These are phyloP conservation scores for Hypoxylon sp. DNA, from an alignment of 2,329 filamentous ascomycete species.

Conservation along the genomic window DNA sequence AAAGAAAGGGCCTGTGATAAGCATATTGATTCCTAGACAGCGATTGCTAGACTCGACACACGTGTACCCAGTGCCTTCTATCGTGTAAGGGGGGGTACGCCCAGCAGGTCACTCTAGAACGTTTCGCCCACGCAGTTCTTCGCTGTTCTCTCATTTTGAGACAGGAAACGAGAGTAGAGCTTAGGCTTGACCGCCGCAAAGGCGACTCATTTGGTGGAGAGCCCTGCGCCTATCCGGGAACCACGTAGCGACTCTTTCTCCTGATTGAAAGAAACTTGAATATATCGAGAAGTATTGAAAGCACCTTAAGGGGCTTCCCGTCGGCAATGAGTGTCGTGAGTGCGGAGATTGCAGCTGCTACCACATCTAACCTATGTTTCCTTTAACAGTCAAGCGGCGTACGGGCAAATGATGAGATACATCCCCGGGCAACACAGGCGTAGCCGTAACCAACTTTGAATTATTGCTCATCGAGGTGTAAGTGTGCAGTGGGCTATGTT, in stretches of 20 bases:
- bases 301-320: conserved; percentile 45
- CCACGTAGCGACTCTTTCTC: conserved; percentile 47
- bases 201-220: conserved; percentile 52
- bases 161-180: conserved; percentile 44
- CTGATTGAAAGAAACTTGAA: conserved; percentile 53
- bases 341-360: conserved; percentile 60
- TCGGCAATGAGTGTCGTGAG: conserved; percentile 51
- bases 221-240: conserved; percentile 57
- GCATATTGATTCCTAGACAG: conserved; percentile 56
- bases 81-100: conserved; percentile 45
- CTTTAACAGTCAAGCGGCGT: conserved; percentile 57
- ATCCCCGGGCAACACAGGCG: conserved; percentile 56
- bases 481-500: conserved; percentile 28
- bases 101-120: conserved; percentile 37
- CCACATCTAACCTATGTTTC: conserved; percentile 56
- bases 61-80: conserved; percentile 59
- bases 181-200: conserved; percentile 55
- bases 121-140: conserved; percentile 42
- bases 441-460: conserved; percentile 47
- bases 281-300: conserved; percentile 59
- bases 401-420: conserved; percentile 58
- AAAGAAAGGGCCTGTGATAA: conserved; percentile 60
- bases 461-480: conserved; percentile 34
- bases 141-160: conserved; percentile 44
- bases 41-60: conserved; percentile 69